These are phyloP conservation scores for Diospyros lotus DNA, from an alignment of 148 eudicot genomes.

Conservation along the genomic window DNA sequence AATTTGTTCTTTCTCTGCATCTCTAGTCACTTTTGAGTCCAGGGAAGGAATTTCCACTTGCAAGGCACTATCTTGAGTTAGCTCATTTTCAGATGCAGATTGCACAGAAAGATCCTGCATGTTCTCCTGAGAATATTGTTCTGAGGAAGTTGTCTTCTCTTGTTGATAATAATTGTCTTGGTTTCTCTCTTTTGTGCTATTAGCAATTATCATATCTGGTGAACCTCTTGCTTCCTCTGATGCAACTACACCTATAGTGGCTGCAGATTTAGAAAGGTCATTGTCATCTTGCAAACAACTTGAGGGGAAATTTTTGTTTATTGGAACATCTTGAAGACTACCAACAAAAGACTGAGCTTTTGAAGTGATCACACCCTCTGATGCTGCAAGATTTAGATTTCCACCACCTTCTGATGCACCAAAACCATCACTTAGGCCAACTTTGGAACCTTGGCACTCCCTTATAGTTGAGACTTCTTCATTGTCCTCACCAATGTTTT, in stretches of 20 bases:
- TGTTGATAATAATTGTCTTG: conserved; percentile 18
- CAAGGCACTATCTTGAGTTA: conserved; percentile 24
- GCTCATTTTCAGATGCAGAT: conserved; percentile 20
- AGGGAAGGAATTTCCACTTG: conserved; percentile 28
- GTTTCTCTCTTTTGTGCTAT: conserved; percentile 15
- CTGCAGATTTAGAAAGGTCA: conserved; percentile 25
- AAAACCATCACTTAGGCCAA: conserved; percentile 17
- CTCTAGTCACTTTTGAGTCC: conserved; percentile 17
- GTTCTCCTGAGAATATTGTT: conserved; percentile 21
- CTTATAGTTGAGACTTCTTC: conserved; percentile 23
- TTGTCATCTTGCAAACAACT: conserved; percentile 13
- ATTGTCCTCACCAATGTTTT: conserved; percentile 24
- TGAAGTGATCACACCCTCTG: conserved; percentile 21
- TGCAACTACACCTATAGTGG: conserved; percentile 16
- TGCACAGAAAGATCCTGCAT: conserved; percentile 20
- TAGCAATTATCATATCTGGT: conserved; percentile 20
- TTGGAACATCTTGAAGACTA: conserved; percentile 17
- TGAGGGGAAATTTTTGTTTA: conserved; percentile 14
- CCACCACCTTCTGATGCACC: conserved; percentile 22
- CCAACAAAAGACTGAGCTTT: conserved; percentile 26
- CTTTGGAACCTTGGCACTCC: conserved; percentile 27
- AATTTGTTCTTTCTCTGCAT: conserved; percentile 24
- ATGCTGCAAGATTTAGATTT: conserved; percentile 21
- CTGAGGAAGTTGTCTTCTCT: conserved; percentile 25
- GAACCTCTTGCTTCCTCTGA: conserved; percentile 21